Base-by-base conservation (phyloP, 495 filamentous ascomycete species). In the Paragyromitra xinjiangensis region DNA sequence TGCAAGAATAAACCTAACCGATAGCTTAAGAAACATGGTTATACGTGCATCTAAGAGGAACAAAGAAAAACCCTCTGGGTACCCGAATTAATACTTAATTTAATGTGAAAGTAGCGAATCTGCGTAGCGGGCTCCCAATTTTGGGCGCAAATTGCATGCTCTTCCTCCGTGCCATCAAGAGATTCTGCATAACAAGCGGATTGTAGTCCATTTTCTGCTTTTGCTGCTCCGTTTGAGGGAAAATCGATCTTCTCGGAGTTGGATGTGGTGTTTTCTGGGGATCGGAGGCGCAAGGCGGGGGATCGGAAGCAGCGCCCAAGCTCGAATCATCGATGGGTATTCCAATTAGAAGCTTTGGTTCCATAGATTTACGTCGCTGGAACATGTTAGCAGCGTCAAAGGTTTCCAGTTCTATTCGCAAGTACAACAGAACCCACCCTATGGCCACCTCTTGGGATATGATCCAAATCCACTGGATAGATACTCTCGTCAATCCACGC, bases 331-430 rank as follows among this genome's bases (percentile, higher is more conserved):
- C 91, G 40, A 91, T 90, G 71, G 94, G 92, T 29, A 91, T 76
- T 69, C 94, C 94, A 73, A 90, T 87, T 12, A 97, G 85, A 2
- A 92, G 89, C 73, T 89, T 89, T 2, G 94, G 94, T 83, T 97
- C 93, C 94, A 97, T 97, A 73, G 91, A 93, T 88, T 96, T 97
- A 45, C 93, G 88, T 42, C 94, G 89, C 73, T 91, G 82, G 94
- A 22, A 95, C 88, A 26, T 85, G 81, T 97, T 96, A 3, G 88
- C 84, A 3, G 81, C 79, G 93, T 91, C 55, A 91, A 88, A 9
- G 92, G 84, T 91, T 90, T 3, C 56, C 44, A 65, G 4, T 37
- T 50, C 12, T 55, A 58, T 9, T 16, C 14, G 42, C 9, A 50
- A 26, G 3, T 53, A 50, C 29, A 5, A 12, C 22, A 6, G 14